These are phyloP conservation scores for Begonia masoniana DNA, from an alignment of 306 rosid genomes.

Conservation along the genomic window DNA sequence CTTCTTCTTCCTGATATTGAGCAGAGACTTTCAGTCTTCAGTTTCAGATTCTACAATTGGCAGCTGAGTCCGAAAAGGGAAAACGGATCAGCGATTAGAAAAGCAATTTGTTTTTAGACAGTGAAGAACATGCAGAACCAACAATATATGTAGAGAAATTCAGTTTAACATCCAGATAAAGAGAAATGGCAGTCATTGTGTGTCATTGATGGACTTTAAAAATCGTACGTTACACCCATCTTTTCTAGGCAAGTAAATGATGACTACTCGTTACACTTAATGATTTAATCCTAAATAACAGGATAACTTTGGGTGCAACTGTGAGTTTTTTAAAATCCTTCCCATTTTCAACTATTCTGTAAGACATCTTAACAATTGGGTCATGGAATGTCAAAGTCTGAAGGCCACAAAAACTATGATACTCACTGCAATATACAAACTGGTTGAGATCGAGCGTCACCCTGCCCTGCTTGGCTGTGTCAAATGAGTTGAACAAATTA, in stretches of 20 bases:
- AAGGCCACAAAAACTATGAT: conserved; percentile 1
- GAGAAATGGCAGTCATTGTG: no score
- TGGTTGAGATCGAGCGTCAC: conserved; percentile 89
- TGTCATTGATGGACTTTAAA: no score
- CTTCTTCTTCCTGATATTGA: no score
- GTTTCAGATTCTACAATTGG: conserved; percentile 71
- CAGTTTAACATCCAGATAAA: background rate
- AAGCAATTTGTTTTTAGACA: background rate
- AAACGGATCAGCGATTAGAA: conserved; percentile 9
- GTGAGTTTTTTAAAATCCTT: no score
- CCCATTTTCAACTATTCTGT: no score
- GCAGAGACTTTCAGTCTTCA: no score
- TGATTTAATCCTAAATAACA: no score
- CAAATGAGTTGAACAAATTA: conserved; percentile 80
- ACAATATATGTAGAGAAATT: background rate
- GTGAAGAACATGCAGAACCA: background rate
- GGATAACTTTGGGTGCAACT: no score
- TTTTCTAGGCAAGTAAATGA: no score
- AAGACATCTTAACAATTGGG: background rate
- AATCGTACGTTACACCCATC: no score
- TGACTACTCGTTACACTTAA: no score
- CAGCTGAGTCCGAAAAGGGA: conserved; percentile 39
- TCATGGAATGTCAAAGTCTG: background rate
- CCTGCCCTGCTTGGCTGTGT: conserved; percentile 79
- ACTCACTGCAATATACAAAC: conserved; percentile 86